Evolutionary conservation across 805 yeast genomes (phyloP), one percentile per base, ranked within the genome.

Genomic region (Metschnikowia orientalis): DNA sequence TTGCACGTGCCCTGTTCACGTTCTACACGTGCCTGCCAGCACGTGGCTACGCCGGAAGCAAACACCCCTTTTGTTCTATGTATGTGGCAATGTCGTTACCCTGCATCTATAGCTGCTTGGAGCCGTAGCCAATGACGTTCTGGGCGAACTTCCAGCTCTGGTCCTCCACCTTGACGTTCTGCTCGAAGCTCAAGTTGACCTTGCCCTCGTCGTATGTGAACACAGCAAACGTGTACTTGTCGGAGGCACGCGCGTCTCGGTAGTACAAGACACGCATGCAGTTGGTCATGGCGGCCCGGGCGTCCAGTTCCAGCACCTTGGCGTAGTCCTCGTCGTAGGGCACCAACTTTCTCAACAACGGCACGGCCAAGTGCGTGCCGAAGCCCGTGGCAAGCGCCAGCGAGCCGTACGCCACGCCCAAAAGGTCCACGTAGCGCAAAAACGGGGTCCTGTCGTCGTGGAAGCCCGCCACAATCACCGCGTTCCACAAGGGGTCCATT

Each of bases 401-500:
- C 0, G 97, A 73, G 3, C 85, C 72, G 59, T 85, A 92, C 2
- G 95, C 75, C 17, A 88, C 95, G 31, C 99, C 99, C 40, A 89
- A 72, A 40, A 92, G 67, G 57, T 92, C 96, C 28, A 88, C 95
- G 54, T 85, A 89, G 46, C 81, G 79, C 53, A 92, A 69, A 50
- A 83, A 84, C 27, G 92, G 87, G 13, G 60, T 52, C 24, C 57
- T 50, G 37, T 78, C 78, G 43, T 74, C 77, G 54, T 83, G 82
- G 47, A 82, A 70, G 7, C 99, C 99, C 9, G 88, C 96, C 32
- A 92, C 97, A 36, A 92, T 69, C 23, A 84, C 64, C 1, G 97
- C 82, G 61, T 92, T 92, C 97, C 97, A 92, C 44, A 88, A 70
- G 15, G 99, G 99, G 57, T 92, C 78, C 90, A 92, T 81, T 61